Evolutionary conservation across 345 rosid genomes (phyloP).

Genomic region (Moricandia arvensis): DNA sequence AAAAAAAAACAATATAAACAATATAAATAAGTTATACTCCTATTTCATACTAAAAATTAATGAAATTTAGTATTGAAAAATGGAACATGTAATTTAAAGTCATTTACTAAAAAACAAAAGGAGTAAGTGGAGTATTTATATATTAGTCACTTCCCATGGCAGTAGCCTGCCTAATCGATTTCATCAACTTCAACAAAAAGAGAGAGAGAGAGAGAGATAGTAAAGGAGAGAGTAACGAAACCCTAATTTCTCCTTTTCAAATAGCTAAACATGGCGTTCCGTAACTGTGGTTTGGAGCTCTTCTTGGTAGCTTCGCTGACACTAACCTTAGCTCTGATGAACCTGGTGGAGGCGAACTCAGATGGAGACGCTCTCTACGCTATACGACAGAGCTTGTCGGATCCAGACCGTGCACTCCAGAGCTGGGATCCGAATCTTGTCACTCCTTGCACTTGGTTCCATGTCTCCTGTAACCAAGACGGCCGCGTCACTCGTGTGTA

Average conservation of each 20-base stretch:
- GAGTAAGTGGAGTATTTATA: background rate
- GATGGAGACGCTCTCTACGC: constrained; percentile 90
- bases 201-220: background rate
- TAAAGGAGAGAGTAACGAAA: background rate
- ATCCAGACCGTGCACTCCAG: constrained; percentile 85
- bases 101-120: background rate
- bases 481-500: constrained; percentile 92
- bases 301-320: constrained; percentile 23
- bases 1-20: too few relatives aligned
- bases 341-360: constrained; percentile 54
- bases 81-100: too few relatives aligned
- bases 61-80: too few relatives aligned
- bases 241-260: constrained; percentile 19
- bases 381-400: constrained; percentile 65
- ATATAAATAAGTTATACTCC: too few relatives aligned
- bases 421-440: constrained; percentile 99
- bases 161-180: constrained; percentile 16
- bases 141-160: constrained; percentile 11
- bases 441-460: constrained; percentile 97
- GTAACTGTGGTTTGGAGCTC: constrained; percentile 37
- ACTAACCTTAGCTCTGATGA: constrained; percentile 35
- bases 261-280: constrained; percentile 48
- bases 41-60: too few relatives aligned
- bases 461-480: constrained; percentile 85
- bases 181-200: background rate